Evolutionary conservation across 805 yeast genomes (phyloP), one percentile per base, ranked within the genome.

Genomic region (Saccharomycopsis synnaedendra): DNA sequence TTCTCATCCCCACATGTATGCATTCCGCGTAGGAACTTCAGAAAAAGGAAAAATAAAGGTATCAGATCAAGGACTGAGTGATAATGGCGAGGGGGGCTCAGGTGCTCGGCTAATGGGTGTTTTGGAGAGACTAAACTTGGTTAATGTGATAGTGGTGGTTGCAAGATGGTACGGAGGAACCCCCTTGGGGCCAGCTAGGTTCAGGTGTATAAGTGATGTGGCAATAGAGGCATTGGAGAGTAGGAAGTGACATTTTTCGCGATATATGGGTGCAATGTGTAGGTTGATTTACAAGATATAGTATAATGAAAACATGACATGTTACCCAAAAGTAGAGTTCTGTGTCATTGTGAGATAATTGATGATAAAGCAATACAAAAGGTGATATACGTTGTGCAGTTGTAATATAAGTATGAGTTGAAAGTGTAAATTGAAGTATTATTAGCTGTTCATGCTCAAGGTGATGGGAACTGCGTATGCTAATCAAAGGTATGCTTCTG

Each of bases 121-220:
- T 3, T 53, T 84, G 19, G 76, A 75, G 27, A 62, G 75, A 32
- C 60, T 73, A 5, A 63, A 72, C 37, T 46, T 78, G 8, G 61
- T 70, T 3, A 80, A 82, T 57, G 72, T 78, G 0, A 56, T 85
- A 11, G 72, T 85, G 1, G 78, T 85, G 31, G 93, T 82, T 0
- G 75, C 85, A 0, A 60, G 95, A 51, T 85, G 94, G 95, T 82
- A 82, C 58, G 90, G 90, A 1, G 94, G 95, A 0, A 69, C 71
- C 0, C 85, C 84, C 3, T 58, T 85, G 39, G 95, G 95, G 0
- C 71, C 85, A 4, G 71, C 77, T 29, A 62, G 95, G 47, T 85
- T 85, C 57, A 68, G 85, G 50, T 80, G 78, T 55, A 84, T 85
- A 4, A 70, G 76, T 43, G 68, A 71, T 30, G 75, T 73, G 9